phyloP scores from a whole-genome alignment of 495 filamentous ascomycete genomes.

The Aspergillus bertholletiae region DNA sequence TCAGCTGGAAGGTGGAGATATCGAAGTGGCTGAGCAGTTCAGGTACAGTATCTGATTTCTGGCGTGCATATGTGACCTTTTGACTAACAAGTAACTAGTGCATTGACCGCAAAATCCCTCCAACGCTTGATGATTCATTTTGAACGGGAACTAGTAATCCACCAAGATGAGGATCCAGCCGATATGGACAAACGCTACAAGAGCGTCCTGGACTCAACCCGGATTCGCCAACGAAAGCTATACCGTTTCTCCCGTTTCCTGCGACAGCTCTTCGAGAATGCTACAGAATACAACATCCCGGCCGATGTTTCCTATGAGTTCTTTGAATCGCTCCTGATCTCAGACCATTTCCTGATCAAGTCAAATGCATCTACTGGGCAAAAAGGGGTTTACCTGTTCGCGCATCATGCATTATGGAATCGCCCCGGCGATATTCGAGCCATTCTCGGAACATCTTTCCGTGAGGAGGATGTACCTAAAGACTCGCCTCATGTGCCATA shows the following conservation, averaged over 20 bases:
- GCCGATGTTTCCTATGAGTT: conserved; percentile 64
- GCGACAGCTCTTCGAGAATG: conserved; percentile 91
- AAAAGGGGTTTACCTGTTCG: conserved; percentile 77
- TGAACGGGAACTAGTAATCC: conserved; percentile 80
- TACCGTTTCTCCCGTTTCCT: conserved; percentile 84
- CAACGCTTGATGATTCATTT: conserved; percentile 85
- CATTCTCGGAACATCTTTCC: conserved; percentile 84
- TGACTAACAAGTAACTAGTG: conserved; percentile 42
- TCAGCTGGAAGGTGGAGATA: conserved; percentile 84
- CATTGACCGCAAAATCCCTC: conserved; percentile 85
- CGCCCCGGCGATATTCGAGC: conserved; percentile 76
- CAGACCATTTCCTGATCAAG: conserved; percentile 76
- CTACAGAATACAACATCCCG: conserved; percentile 82
- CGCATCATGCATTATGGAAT: conserved; percentile 71
- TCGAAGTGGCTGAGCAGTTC: conserved; percentile 98
- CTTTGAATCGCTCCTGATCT: conserved; percentile 75
- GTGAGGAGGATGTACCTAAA: conserved; percentile 65
- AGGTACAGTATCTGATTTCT: conserved; percentile 44
- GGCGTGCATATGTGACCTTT: neutral
- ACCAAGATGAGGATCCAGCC: conserved; percentile 72
- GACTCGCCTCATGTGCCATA: conserved; percentile 72
- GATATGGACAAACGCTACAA: conserved; percentile 98
- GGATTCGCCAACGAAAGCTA: conserved; percentile 85
- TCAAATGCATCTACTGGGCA: conserved; percentile 59
- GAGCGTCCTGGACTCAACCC: conserved; percentile 88